Conservation (phyloP, 257 asterid species). For the Nyctanthes arbortristis region DNA sequence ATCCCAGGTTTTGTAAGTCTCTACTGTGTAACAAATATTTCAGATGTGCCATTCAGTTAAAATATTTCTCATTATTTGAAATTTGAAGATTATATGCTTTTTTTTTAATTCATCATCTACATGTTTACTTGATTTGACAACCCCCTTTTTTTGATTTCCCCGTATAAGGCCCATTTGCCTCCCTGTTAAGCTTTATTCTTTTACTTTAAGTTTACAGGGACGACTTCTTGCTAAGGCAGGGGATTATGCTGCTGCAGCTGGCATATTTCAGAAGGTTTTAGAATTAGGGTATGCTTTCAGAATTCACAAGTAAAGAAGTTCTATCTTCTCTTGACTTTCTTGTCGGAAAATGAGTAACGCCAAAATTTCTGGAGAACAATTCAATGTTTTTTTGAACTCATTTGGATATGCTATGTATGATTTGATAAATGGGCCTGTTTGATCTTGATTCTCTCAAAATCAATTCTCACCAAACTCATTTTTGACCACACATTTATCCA, state of each 20-base stretch:
- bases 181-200: conserved; percentile 51
- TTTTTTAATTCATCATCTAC: background rate
- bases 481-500: too few species aligned
- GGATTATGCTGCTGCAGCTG: conserved; percentile 86
- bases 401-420: background rate
- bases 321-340: background rate
- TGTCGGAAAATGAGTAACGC: background rate
- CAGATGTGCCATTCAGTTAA: background rate
- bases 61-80: background rate
- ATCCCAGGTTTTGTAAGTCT: background rate
- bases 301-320: conserved; percentile 13
- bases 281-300: conserved; percentile 69
- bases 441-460: too few species aligned
- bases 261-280: conserved; percentile 68
- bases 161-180: conserved; percentile 23
- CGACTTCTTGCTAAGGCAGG: conserved; percentile 94
- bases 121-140: background rate
- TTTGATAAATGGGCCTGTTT: background rate
- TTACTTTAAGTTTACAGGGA: conserved; percentile 99
- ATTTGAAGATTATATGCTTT: conserved; percentile 4
- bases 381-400: background rate
- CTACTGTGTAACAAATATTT: background rate
- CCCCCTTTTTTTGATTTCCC: conserved; percentile 9
- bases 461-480: too few species aligned
- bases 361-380: background rate